Evolutionary conservation across 129 eudicot genomes (phyloP), one percentile per base, ranked within the genome.

Genomic region (Apium graveolens): DNA sequence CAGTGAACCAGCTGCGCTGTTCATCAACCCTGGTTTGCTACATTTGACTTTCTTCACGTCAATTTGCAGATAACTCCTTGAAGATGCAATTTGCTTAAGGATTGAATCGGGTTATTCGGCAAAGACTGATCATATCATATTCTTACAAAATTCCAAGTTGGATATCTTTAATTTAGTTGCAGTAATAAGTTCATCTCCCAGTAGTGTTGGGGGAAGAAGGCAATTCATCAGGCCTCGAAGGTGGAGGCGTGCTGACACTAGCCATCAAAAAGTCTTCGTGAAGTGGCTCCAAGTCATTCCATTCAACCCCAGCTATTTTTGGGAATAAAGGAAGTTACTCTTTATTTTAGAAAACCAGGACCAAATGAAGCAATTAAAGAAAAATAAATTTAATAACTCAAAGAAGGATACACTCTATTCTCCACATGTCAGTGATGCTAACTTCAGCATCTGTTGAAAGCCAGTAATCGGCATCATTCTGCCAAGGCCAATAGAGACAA

Each of bases 391-490:
- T 60, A 41, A 38, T 39, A 27, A 51, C 32, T 20, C 24, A 66
- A 66, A 20, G 27, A 35, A 89, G 97, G 93, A 92, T 92, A 92
- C 97, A 80, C 27, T 93, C 96, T 17, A 90, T 81, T 63, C 81
- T 83, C 97, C 97, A 94, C 88, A 94, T 84, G 85, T 94, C 97
- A 5, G 97, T 88, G 76, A 91, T 85, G 91, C 98, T 91, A 80
- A 89, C 92, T 78, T 88, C 98, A 6, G 87, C 90, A 70, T 93
- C 98, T 60, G 98, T 91, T 68, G 87, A 80, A 82, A 93, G 90
- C 97, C 96, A 91, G 87, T 93, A 93, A 85, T 93, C 98, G 70
- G 98, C 91, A 78, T 87, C 93, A 57, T 85, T 88, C 98, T 94
- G 97, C 80, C 84, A 81, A 83, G 44, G 68, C 55, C 76, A 80